phyloP scores from a whole-genome alignment of 2,329 filamentous ascomycete species.

The Cordyceps cateniannulata region DNA sequence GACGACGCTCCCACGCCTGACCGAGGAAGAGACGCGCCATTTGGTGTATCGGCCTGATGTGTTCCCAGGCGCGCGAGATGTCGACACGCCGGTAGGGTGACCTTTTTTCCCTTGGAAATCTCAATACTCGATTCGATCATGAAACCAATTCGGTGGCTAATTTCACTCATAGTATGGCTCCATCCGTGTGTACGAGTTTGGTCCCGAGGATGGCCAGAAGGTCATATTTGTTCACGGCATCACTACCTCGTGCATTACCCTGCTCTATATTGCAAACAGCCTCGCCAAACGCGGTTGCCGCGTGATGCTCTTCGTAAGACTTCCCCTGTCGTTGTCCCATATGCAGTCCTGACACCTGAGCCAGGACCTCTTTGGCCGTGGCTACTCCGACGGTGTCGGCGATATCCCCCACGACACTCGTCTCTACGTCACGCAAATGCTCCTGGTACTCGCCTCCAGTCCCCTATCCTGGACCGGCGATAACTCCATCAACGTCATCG shows the following conservation, averaged over 20 bases:
- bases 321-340: neutral
- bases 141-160: neutral
- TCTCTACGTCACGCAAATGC: slow-evolving; percentile 66
- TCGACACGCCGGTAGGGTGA: slow-evolving; percentile 53
- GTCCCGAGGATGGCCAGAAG: slow-evolving; percentile 64
- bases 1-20: slow-evolving; percentile 30
- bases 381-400: slow-evolving; percentile 58
- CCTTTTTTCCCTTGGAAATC: neutral
- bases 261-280: slow-evolving; percentile 59
- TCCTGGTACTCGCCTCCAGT: slow-evolving; percentile 65
- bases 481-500: slow-evolving; percentile 58
- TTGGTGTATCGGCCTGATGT: slow-evolving; percentile 58
- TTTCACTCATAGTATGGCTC: slow-evolving; percentile 52
- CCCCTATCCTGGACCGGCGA: slow-evolving; percentile 59
- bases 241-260: slow-evolving; percentile 70
- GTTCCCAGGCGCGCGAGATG: slow-evolving; percentile 67
- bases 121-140: neutral
- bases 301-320: slow-evolving; percentile 67
- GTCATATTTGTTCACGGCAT: slow-evolving; percentile 79
- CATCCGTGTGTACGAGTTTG: slow-evolving; percentile 77
- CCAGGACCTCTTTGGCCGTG: slow-evolving; percentile 62
- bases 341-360: neutral
- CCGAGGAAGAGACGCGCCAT: slow-evolving; percentile 29
- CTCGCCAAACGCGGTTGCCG: slow-evolving; percentile 65
- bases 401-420: slow-evolving; percentile 65